phyloP scores from a whole-genome alignment of 2,329 filamentous ascomycete genomes.

The Pseudocercospora eumusae region DNA sequence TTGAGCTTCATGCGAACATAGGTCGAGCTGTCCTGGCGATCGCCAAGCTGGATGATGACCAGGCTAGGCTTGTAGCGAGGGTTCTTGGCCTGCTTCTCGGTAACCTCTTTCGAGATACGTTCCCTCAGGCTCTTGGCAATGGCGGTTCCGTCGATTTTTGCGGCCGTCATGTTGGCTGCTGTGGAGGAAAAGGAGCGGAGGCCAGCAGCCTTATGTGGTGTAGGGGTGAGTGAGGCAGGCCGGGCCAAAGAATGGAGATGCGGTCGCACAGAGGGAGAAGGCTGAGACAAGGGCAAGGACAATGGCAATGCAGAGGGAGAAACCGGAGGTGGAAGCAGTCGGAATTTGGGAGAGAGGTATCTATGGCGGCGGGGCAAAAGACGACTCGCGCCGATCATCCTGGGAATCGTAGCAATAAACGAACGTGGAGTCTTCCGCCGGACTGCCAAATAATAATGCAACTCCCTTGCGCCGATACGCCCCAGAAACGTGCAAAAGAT shows the following conservation, averaged over 20 bases:
- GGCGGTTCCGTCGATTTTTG: constrained; percentile 92
- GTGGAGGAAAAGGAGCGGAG: constrained; percentile 53
- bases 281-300: too few relatives aligned
- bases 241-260: background rate
- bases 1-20: constrained; percentile 99
- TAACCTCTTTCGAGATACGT: constrained; percentile 76
- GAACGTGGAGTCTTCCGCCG: background rate
- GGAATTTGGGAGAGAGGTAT: constrained; percentile 10
- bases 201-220: constrained; percentile 20
- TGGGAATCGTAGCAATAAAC: constrained; percentile 3
- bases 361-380: constrained; percentile 12
- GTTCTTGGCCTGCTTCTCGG: constrained; percentile 76
- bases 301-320: constrained; percentile 1
- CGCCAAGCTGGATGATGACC: constrained; percentile 96
- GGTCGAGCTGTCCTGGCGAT: constrained; percentile 83
- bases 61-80: constrained; percentile 85
- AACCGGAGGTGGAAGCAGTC: constrained; percentile 12
- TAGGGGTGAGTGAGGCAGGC: background rate
- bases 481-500: constrained; percentile 11
- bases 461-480: background rate
- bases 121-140: constrained; percentile 91
- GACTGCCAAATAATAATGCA: background rate
- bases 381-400: constrained; percentile 15
- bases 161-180: constrained; percentile 70
- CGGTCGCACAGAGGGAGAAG: constrained; percentile 7